These are phyloP conservation scores for Tritrichomonas foetus DNA, from an alignment of 208 protist species.

Conservation along the genomic window DNA sequence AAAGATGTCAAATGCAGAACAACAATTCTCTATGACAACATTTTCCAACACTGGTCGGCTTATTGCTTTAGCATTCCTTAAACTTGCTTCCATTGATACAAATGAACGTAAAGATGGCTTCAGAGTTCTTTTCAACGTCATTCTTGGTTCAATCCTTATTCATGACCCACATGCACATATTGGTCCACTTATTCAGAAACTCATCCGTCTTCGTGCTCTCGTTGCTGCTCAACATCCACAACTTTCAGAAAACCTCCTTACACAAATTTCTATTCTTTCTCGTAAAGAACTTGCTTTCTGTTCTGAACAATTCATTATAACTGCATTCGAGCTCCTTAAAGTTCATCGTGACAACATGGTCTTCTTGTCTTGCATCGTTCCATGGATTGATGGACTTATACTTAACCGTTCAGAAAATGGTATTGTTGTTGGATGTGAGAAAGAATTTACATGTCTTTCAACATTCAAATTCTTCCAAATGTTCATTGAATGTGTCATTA, in stretches of 20 bases:
- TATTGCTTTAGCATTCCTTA: neutral
- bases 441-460: neutral
- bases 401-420: neutral
- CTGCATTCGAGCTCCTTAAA: neutral
- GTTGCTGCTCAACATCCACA: neutral
- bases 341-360: neutral
- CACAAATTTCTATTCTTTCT: neutral
- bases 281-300: neutral
- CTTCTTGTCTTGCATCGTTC: neutral
- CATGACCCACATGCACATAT: neutral
- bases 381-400: neutral
- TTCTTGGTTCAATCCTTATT: neutral
- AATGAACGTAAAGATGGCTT: neutral
- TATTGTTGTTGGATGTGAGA: neutral
- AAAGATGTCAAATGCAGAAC: neutral
- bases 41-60: neutral
- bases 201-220: neutral
- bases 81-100: neutral
- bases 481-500: neutral
- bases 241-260: neutral
- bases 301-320: neutral
- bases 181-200: neutral
- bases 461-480: neutral
- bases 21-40: neutral
- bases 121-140: neutral